These are phyloP conservation scores for Anacardium occidentale DNA, from an alignment of 345 rosid genomes.

Conservation along the genomic window DNA sequence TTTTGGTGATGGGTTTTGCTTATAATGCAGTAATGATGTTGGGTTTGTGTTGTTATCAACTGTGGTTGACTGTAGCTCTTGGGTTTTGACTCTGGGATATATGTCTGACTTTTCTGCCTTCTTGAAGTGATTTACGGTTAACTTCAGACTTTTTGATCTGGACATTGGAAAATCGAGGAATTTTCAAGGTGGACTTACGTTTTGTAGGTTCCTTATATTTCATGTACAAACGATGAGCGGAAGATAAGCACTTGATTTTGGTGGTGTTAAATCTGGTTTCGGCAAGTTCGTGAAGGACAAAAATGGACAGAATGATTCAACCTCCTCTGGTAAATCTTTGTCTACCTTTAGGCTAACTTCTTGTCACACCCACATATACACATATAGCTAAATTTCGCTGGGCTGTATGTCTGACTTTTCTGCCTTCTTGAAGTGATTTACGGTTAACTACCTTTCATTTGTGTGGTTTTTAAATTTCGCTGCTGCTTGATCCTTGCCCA, in stretches of 20 bases:
- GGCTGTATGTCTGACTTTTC: not conserved
- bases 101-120: not conserved
- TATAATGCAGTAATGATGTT: conserved; percentile 20
- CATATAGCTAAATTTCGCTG: no score
- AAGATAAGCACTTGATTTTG: conserved; percentile 29
- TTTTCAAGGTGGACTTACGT: conserved; percentile 7
- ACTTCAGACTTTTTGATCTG: not conserved
- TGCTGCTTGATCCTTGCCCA: not conserved
- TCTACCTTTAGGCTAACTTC: conserved; percentile 11
- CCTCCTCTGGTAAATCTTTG: conserved; percentile 63
- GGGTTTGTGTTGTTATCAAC: conserved; percentile 20
- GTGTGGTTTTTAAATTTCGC: not conserved
- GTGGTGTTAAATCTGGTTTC: conserved; percentile 26
- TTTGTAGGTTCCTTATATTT: conserved; percentile 9
- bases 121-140: conserved; percentile 13
- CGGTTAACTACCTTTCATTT: conserved; percentile 6
- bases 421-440: conserved; percentile 12
- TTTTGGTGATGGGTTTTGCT: conserved; percentile 32
- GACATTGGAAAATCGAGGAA: not conserved
- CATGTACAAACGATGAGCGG: conserved; percentile 14
- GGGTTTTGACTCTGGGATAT: conserved; percentile 12
- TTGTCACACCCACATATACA: not conserved
- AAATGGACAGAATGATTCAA: conserved; percentile 64
- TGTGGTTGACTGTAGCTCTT: conserved; percentile 22
- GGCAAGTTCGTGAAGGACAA: conserved; percentile 23